Percentiles rank a stretch among this genome's conserved stretches.
Evolutionary conservation across 148 eudicot genomes (phyloP).

Genomic region (Agrostemma githago): DNA sequence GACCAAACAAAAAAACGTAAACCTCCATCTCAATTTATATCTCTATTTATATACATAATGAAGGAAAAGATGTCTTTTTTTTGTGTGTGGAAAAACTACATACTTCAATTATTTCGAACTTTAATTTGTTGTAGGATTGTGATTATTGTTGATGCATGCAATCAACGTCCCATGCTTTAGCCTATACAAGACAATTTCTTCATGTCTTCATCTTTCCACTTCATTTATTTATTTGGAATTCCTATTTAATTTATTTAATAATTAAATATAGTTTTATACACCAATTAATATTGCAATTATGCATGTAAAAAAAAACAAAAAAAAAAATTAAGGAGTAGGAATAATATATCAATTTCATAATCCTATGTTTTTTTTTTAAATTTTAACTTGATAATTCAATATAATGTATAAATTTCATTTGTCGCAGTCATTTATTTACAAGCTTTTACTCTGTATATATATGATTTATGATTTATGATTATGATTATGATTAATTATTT

Average conservation of each 20-base stretch:
- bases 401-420: no score
- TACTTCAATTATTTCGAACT: conserved; percentile 11
- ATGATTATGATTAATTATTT: no score
- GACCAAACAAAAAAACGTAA: background rate
- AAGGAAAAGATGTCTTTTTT: background rate
- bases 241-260: background rate
- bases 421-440: no score
- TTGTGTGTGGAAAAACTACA: no score
- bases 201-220: conserved; percentile 18
- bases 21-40: background rate
- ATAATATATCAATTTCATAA: background rate
- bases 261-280: background rate
- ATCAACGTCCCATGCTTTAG: conserved; percentile 18
- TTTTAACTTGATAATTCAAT: no score
- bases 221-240: background rate
- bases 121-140: conserved; percentile 8
- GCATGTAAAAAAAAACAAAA: no score
- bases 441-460: background rate
- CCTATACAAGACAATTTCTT: conserved; percentile 18
- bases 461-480: conserved; percentile 4
- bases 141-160: conserved; percentile 15
- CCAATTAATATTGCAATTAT: background rate
- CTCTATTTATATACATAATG: background rate
- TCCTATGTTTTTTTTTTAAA: background rate
- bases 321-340: no score